Evolutionary conservation across 257 asterid species (phyloP).

Genomic region (Petunia secreta): DNA sequence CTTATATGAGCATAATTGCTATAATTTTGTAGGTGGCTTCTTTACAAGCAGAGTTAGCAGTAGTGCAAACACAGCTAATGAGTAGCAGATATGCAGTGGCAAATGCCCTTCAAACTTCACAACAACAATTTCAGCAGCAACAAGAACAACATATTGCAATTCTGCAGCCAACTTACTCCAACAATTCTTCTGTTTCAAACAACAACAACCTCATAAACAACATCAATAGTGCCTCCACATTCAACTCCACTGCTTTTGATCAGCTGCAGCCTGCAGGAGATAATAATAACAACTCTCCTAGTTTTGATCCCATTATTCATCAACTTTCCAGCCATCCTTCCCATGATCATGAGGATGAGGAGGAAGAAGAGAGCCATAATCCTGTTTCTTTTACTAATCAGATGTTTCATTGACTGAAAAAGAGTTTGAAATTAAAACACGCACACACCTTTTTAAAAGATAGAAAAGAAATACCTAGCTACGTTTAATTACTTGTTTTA

Average conservation of each 20-base stretch:
- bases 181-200: slow-evolving; percentile 69
- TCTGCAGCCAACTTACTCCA: slow-evolving; percentile 67
- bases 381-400: slow-evolving; percentile 58
- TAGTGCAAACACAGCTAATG: slow-evolving; percentile 73
- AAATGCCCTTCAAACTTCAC: slow-evolving; percentile 56
- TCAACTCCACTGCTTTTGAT: slow-evolving; percentile 33
- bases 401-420: slow-evolving; percentile 45
- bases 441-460: too few relatives aligned
- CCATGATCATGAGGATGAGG: slow-evolving; percentile 54
- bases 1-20: background rate
- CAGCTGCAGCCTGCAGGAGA: slow-evolving; percentile 41
- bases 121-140: slow-evolving; percentile 33
- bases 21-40: slow-evolving; percentile 58
- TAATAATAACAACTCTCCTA: slow-evolving; percentile 36
- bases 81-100: slow-evolving; percentile 65
- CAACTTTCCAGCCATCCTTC: slow-evolving; percentile 23
- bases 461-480: too few relatives aligned
- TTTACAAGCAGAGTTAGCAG: slow-evolving; percentile 72
- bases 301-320: slow-evolving; percentile 48
- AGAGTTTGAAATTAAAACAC: too few relatives aligned
- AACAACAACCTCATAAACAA: slow-evolving; percentile 43
- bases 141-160: slow-evolving; percentile 32
- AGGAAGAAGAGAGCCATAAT: slow-evolving; percentile 58
- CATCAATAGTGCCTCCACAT: slow-evolving; percentile 29
- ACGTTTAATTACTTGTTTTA: too few relatives aligned